phyloP scores from a whole-genome alignment of 2,329 filamentous ascomycete species.

The Chrysoporthe puriensis region DNA sequence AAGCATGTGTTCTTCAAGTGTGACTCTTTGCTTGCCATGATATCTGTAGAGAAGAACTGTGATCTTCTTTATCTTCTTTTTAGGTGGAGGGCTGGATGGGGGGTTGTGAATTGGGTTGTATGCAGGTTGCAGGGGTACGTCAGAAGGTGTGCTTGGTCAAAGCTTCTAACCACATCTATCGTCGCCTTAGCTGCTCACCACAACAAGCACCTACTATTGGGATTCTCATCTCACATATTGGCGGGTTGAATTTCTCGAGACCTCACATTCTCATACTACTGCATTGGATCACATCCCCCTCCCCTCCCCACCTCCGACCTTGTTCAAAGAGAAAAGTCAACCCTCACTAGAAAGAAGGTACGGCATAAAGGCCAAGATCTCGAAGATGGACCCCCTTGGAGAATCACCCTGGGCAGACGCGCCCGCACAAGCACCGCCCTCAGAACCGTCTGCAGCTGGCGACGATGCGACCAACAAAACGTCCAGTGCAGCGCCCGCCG shows the following conservation, averaged over 20 bases:
- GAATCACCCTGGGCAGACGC: constrained; percentile 60
- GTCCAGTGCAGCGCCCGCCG: constrained; percentile 34
- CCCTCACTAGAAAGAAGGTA: neutral
- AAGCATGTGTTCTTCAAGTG: neutral
- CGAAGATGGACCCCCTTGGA: constrained; percentile 51
- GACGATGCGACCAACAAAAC: constrained; percentile 39
- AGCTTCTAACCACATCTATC: constrained; percentile 11
- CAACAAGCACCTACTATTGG: neutral
- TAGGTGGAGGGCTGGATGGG: neutral
- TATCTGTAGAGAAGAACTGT: neutral
- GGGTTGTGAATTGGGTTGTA: neutral
- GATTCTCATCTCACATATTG: neutral
- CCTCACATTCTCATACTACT: neutral
- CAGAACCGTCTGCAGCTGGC: constrained; percentile 36
- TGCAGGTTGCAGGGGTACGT: constrained; percentile 7
- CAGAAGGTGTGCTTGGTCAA: constrained; percentile 16
- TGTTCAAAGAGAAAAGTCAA: neutral
- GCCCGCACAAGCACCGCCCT: constrained; percentile 35
- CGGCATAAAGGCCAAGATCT: neutral
- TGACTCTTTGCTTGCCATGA: neutral
- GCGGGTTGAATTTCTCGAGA: neutral
- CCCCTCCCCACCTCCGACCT: neutral
- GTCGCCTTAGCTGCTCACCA: constrained; percentile 1
- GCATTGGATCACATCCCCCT: neutral
- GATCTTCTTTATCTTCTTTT: neutral